Conservation (phyloP, 129 eudicot genomes). For the Flaveria sonorensis region DNA sequence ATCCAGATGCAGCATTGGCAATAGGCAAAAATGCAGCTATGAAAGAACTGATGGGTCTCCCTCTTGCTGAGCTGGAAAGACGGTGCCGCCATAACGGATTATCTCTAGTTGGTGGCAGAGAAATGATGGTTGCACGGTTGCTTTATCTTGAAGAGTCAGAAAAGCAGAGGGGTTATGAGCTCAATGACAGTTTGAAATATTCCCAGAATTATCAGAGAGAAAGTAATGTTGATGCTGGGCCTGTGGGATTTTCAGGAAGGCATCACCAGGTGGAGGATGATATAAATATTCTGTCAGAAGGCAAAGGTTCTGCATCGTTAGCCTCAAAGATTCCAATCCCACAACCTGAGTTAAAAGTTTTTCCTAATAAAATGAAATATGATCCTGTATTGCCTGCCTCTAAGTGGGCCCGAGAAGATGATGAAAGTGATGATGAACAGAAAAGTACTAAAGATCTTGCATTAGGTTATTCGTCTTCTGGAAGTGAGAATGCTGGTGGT, state of each 20-base stretch:
- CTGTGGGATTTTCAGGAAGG: constrained; percentile 55
- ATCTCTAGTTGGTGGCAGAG: constrained; percentile 89
- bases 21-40: constrained; percentile 93
- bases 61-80: constrained; percentile 91
- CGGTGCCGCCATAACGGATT: constrained; percentile 95
- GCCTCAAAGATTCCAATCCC: constrained; percentile 46
- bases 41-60: constrained; percentile 73
- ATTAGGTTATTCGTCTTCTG: constrained; percentile 88
- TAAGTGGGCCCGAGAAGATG: constrained; percentile 94
- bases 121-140: constrained; percentile 91
- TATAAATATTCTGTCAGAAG: constrained; percentile 32
- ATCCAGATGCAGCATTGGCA: constrained; percentile 93
- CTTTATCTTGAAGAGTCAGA: constrained; percentile 93
- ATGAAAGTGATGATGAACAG: constrained; percentile 77
- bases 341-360: constrained; percentile 48
- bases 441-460: constrained; percentile 71
- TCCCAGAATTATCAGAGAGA: constrained; percentile 53
- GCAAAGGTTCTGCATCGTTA: constrained; percentile 40
- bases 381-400: constrained; percentile 72
- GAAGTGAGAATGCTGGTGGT: constrained; percentile 82
- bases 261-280: constrained; percentile 53
- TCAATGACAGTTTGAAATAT: constrained; percentile 73
- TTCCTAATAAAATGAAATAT: constrained; percentile 45
- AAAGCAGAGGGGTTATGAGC: constrained; percentile 77
- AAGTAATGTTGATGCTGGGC: constrained; percentile 45